Evolutionary conservation across 306 rosid genomes (phyloP).

Genomic region (Trifolium repens): DNA sequence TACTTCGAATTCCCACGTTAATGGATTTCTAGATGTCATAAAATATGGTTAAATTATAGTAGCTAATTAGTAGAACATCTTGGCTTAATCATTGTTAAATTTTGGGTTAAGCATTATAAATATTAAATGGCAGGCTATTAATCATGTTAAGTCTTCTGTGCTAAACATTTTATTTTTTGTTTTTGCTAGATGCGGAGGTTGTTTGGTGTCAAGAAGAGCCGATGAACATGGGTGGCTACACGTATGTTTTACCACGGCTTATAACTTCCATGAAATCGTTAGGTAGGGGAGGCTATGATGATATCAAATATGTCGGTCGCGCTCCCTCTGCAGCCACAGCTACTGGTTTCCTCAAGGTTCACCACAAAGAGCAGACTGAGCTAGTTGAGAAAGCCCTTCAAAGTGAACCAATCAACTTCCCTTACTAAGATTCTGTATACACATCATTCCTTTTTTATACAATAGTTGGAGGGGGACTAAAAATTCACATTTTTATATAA

Average conservation of each 20-base stretch:
- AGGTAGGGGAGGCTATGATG: slow-evolving; percentile 73
- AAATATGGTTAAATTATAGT: neutral
- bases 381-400: slow-evolving; percentile 81
- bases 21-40: neutral
- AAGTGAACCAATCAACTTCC: slow-evolving; percentile 59
- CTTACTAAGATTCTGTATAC: slow-evolving; percentile 36
- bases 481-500: neutral
- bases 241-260: slow-evolving; percentile 70
- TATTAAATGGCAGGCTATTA: neutral
- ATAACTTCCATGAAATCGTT: slow-evolving; percentile 72
- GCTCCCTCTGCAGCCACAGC: slow-evolving; percentile 95
- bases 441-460: neutral
- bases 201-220: slow-evolving; percentile 99
- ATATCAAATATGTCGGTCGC: slow-evolving; percentile 79
- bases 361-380: slow-evolving; percentile 80
- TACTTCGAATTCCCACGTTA: neutral
- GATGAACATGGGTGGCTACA: slow-evolving; percentile 94
- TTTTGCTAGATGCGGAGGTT: slow-evolving; percentile 78
- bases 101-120: slow-evolving; percentile 6
- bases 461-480: neutral
- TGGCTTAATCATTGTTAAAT: neutral
- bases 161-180: neutral
- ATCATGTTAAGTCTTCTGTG: neutral
- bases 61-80: neutral
- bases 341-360: slow-evolving; percentile 83